Evolutionary conservation across 306 rosid species (phyloP), one percentile per base, ranked within the genome.

Genomic region (Begonia masoniana): DNA sequence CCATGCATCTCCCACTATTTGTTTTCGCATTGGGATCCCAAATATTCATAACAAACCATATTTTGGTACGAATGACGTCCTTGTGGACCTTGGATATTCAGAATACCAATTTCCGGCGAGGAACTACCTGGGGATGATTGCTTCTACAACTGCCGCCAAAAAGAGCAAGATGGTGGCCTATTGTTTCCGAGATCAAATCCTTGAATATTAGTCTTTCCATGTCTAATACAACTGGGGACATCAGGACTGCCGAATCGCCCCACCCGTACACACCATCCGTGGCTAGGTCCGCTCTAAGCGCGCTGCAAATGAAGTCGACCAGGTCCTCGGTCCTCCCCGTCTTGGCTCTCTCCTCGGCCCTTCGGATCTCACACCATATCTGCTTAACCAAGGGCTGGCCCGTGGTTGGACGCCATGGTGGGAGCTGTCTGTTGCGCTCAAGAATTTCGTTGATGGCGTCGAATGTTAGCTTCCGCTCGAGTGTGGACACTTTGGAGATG

Each of bases 121-220:
- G 77, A 15, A 65, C 76, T 6, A 65, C 52, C 15, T 47, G 60
- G 23, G 62, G 53, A 12, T 49, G 21, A 11, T 42, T 41, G 51
- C 4, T 14, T 45, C 19, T 17, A 50, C 50, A 41, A 11, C 52
- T 61, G 17, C 65, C 51, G 12, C 73, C 13, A 69, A 55, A 12
- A 2, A 73, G 47, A n/a, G 87, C 82, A 19, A 86, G 78, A 63
- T 86, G 79, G 19, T 69, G 71, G 53, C 39, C 39, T 31, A 91
- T 86, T 6, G 94, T 79, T 68, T 91, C 96, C 10, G 78, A 84
- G 19, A 91, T 75, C 19, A 91, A 67, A 59, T 91, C 99, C 58
- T 91, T 91, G 71, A 86, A 91, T 14, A 91, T 71, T 9, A 71
- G 78, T n/a, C 99, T 78, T 67, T 91, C 99, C 1, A 91, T 68